These are phyloP conservation scores for Ophiostoma novo-ulmi DNA, from an alignment of 2,329 filamentous ascomycete genomes.

Conservation along the genomic window DNA sequence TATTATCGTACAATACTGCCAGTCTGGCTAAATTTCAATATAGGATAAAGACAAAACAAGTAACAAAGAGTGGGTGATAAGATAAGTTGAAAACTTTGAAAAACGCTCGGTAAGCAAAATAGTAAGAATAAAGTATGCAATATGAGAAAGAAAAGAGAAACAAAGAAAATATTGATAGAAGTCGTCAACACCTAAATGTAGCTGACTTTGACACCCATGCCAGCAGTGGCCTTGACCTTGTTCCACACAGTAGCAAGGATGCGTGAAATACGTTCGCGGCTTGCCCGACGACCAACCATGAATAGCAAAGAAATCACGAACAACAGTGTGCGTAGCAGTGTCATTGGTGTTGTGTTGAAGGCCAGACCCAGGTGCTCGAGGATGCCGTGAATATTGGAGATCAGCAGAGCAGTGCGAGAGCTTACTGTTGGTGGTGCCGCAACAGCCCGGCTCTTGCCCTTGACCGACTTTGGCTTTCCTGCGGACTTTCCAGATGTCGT, in stretches of 20 bases:
- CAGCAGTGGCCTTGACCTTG: constrained; percentile 77
- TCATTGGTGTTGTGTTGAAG: constrained; percentile 52
- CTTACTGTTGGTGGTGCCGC: constrained; percentile 35
- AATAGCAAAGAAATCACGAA: constrained; percentile 76
- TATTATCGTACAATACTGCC: not conserved
- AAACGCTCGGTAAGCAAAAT: not conserved
- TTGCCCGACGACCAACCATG: constrained; percentile 66
- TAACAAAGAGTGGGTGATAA: not conserved
- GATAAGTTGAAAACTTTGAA: not conserved
- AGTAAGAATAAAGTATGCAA: constrained; percentile 11
- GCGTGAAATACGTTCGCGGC: constrained; percentile 68
- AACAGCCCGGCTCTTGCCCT: constrained; percentile 20
- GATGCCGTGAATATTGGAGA: constrained; percentile 48
- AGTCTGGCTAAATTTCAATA: not conserved
- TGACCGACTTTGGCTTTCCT: constrained; percentile 17
- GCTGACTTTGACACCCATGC: constrained; percentile 96
- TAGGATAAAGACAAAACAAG: not conserved
- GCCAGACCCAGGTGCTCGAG: constrained; percentile 48
- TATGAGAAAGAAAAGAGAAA: constrained; percentile 11
- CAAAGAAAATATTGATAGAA: not conserved
- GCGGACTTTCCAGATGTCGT: not conserved
- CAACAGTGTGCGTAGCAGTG: constrained; percentile 60
- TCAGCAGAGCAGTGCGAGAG: constrained; percentile 48
- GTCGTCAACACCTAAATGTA: constrained; percentile 62
- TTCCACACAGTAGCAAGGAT: constrained; percentile 67